Percentiles rank a stretch among this genome's conserved stretches.
Evolutionary conservation across 495 filamentous ascomycete genomes (phyloP).

Genomic region (Apiosordaria backusii): DNA sequence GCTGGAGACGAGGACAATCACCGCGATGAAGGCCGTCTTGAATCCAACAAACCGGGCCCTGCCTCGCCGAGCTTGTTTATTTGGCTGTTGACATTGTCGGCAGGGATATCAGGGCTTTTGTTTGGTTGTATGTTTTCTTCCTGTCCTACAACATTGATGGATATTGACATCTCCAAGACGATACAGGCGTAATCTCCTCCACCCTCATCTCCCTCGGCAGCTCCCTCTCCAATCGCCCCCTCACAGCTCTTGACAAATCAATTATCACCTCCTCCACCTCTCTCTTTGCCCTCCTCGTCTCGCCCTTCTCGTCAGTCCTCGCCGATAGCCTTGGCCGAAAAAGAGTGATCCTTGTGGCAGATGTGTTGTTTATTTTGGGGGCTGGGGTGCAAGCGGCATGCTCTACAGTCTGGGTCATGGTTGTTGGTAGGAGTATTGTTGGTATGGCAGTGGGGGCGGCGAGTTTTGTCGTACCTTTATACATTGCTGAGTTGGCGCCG

Average conservation of each 20-base stretch:
- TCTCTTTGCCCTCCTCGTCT: constrained; percentile 71
- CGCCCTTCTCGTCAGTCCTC: constrained; percentile 70
- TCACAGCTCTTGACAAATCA: constrained; percentile 76
- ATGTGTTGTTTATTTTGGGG: constrained; percentile 71
- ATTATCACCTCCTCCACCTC: constrained; percentile 80
- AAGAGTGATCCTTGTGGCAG: constrained; percentile 73
- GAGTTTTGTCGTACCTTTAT: constrained; percentile 77
- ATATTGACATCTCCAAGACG: constrained; percentile 47
- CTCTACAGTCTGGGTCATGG: constrained; percentile 64
- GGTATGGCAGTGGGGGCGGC: constrained; percentile 80
- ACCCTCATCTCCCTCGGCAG: constrained; percentile 75
- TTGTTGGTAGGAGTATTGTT: constrained; percentile 73
- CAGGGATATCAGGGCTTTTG: constrained; percentile 78
- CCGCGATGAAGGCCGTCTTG: constrained; percentile 7
- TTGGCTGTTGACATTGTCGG: constrained; percentile 74
- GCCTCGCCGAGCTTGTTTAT: constrained; percentile 47
- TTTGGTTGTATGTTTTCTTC: constrained; percentile 72
- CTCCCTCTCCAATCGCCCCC: constrained; percentile 62
- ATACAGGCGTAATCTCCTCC: constrained; percentile 86
- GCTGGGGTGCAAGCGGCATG: constrained; percentile 67
- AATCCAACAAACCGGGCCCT: not conserved
- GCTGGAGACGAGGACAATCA: not conserved
- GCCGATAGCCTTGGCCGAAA: constrained; percentile 74
- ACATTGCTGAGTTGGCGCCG: constrained; percentile 83
- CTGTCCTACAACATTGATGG: constrained; percentile 14